Percentiles rank a stretch among this genome's conserved stretches.
These are phyloP conservation scores for Penicillium corylophilum DNA, from an alignment of 2,329 filamentous ascomycete species.

Conservation along the genomic window DNA sequence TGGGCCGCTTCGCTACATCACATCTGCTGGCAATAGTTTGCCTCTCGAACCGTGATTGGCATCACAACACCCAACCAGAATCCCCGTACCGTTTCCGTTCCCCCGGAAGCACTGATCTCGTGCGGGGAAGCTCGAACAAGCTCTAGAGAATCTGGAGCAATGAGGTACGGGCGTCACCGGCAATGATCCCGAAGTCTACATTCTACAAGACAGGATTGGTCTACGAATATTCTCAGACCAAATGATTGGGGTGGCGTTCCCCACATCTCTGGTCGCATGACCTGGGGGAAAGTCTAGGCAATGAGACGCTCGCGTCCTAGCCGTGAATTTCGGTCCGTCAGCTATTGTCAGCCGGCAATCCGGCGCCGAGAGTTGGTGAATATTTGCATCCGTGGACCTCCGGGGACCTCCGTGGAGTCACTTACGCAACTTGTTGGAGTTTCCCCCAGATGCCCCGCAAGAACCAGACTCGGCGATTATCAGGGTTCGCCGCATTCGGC, in stretches of 20 bases:
- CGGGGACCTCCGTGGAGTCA: not conserved
- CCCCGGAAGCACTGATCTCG: not conserved
- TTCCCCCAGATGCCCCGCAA: not conserved
- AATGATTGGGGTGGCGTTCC: not conserved
- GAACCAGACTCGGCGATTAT: not conserved
- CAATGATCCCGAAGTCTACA: not conserved
- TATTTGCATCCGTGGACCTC: not conserved
- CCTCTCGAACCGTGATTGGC: not conserved
- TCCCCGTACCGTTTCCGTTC: not conserved
- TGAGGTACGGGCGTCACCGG: not conserved
- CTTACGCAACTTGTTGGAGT: not conserved
- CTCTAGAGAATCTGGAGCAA: not conserved
- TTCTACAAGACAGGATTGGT: not conserved
- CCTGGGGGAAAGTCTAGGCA: not conserved
- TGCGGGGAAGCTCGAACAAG: not conserved
- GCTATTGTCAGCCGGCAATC: not conserved
- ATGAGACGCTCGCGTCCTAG: too few relatives aligned
- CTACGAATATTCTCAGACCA: not conserved
- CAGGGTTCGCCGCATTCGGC: slow-evolving; percentile 7
- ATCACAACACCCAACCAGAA: not conserved
- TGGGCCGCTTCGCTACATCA: not conserved
- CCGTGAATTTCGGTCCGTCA: not conserved
- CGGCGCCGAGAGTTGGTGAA: not conserved
- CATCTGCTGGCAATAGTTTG: not conserved
- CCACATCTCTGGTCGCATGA: not conserved